A percentile compares a stretch with the other conserved stretches of the same genome.
Evolutionary conservation across 2,329 filamentous ascomycete species (phyloP).

Genomic region (Leptosphaerulina australis): DNA sequence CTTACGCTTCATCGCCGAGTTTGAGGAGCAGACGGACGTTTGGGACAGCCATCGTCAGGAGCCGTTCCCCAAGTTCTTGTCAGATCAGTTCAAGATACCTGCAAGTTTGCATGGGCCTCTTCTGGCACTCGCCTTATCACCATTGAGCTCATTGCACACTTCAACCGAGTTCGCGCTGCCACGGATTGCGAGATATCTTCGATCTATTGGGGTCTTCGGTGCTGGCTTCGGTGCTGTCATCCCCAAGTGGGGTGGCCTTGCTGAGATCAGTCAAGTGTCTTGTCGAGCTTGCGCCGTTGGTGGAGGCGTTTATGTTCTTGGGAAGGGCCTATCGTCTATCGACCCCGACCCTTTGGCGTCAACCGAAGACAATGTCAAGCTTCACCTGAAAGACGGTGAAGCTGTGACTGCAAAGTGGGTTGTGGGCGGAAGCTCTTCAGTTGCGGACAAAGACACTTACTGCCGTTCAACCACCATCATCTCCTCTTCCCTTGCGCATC

Average conservation of each 20-base stretch:
- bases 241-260: constrained; percentile 89
- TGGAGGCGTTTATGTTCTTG: constrained; percentile 87
- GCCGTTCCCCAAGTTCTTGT: constrained; percentile 65
- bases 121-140: constrained; percentile 74
- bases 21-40: constrained; percentile 63
- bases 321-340: constrained; percentile 62
- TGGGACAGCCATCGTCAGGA: constrained; percentile 65
- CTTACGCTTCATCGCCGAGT: constrained; percentile 81
- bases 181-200: constrained; percentile 77
- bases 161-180: constrained; percentile 72
- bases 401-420: constrained; percentile 62
- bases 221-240: constrained; percentile 87
- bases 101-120: constrained; percentile 68
- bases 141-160: constrained; percentile 61
- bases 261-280: constrained; percentile 88
- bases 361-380: constrained; percentile 40
- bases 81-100: constrained; percentile 61
- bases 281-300: constrained; percentile 91
- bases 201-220: constrained; percentile 86
- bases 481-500: constrained; percentile 64
- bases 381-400: constrained; percentile 64
- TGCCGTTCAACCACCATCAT: constrained; percentile 72
- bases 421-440: constrained; percentile 51
- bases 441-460: constrained; percentile 35
- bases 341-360: constrained; percentile 6